These are phyloP conservation scores for Raphanus raphanistrum DNA, from an alignment of 345 rosid genomes.

Conservation along the genomic window DNA sequence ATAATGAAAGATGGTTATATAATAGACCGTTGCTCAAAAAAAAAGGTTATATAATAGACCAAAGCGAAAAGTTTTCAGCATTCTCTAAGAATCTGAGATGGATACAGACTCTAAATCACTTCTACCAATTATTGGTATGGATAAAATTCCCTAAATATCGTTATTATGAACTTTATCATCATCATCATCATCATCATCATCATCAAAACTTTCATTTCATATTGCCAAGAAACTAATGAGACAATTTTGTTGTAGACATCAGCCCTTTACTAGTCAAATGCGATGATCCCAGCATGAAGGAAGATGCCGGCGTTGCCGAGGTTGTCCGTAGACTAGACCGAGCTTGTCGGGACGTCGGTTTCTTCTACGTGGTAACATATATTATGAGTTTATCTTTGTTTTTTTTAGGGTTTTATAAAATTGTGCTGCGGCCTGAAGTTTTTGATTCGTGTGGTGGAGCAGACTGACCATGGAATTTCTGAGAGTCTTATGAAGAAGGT, in stretches of 20 bases:
- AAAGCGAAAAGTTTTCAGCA: background rate
- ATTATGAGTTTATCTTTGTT: background rate
- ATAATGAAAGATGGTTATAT: no score
- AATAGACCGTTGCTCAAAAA: no score
- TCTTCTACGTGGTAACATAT: constrained; percentile 72
- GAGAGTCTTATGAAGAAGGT: constrained; percentile 60
- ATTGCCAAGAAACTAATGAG: background rate
- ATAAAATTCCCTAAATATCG: background rate
- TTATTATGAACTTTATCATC: background rate
- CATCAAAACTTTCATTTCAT: background rate
- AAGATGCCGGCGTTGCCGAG: constrained; percentile 53
- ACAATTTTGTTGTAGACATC: constrained; percentile 45
- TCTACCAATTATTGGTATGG: constrained; percentile 19
- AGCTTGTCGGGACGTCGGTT: constrained; percentile 78
- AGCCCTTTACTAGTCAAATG: constrained; percentile 55
- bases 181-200: background rate
- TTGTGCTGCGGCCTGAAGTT: background rate
- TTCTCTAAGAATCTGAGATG: constrained; percentile 8
- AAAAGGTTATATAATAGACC: background rate
- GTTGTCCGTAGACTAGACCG: constrained; percentile 61
- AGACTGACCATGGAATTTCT: constrained; percentile 75
- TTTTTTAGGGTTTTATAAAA: background rate
- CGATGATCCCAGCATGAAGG: constrained; percentile 55
- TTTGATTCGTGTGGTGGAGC: constrained; percentile 19
- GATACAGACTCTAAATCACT: background rate